Base-by-base conservation (phyloP, 2,329 filamentous ascomycete genomes). In the Penicillium nordicum region DNA sequence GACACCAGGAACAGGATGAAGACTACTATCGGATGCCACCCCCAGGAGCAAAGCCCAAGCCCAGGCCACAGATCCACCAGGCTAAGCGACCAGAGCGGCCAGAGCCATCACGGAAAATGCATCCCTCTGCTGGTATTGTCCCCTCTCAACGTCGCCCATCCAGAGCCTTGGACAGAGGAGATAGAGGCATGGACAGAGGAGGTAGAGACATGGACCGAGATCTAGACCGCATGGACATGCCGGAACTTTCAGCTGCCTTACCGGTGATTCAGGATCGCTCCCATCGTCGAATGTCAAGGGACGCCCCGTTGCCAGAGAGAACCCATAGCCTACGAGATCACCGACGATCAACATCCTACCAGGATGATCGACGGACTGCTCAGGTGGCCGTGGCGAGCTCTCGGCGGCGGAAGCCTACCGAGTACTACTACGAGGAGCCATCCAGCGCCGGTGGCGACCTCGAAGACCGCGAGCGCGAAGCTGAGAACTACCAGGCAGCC, bases 1-100 rank as follows among this genome's bases (percentile, higher is more conserved):
- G 66, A 44, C 62, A 61, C 32, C 67, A 65, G 46, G 67, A 70
- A 11, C 68, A 64, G 16, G 74, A 74, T 42, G 75, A 78, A 53
- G 76, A 77, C 45, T 76, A 67, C 50, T 74, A 76, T 57, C 72
- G 65, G 50, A 77, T 78, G 73, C 75, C 74, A 43, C 76, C 74
- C 6, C 75, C 76, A 16, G 36, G n/a, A 55, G 52, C 60, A 27
- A 71, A 63, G 48, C 57, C 64, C 21, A 74, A 69, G 52, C 51
- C 59, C 36, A 71, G 64, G 49, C 67, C 67, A 8, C 69, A 74
- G 29, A 70, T 76, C 30, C 74, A 75, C 53, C 72, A 74, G 55
- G n/a, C 25, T 3, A 71, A 66, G 47, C 70, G 67, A 21, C 70
- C 71, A 1, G 67, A 61, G 14, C 57, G 51, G 48, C 64, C n/a